These are phyloP conservation scores for Tagetes erecta DNA, from an alignment of 129 eudicot species.

Conservation along the genomic window DNA sequence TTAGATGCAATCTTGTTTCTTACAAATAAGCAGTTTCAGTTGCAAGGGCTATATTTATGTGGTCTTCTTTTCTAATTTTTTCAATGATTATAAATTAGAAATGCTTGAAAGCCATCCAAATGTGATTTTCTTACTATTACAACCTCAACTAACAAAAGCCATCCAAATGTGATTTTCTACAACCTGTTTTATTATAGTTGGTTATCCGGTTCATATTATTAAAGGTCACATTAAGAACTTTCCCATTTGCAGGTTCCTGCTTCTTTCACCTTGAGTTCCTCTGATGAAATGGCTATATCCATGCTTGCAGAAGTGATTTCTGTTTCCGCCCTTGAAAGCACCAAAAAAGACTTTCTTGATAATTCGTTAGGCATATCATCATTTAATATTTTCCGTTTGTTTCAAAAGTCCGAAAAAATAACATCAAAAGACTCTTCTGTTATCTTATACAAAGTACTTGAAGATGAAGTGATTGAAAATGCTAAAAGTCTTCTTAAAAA, in stretches of 20 bases:
- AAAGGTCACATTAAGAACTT: not conserved
- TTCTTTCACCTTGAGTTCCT: slow-evolving; percentile 64
- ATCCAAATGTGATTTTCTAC: not conserved
- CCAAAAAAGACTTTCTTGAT: slow-evolving; percentile 45
- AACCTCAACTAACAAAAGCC: not conserved
- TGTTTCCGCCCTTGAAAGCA: slow-evolving; percentile 61
- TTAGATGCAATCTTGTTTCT: slow-evolving; percentile 30
- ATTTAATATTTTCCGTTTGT: slow-evolving; percentile 40
- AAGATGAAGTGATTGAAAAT: slow-evolving; percentile 68
- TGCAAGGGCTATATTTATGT: not conserved
- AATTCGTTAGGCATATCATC: slow-evolving; percentile 43
- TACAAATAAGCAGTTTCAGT: slow-evolving; percentile 6
- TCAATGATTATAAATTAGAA: not conserved
- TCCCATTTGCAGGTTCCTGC: slow-evolving; percentile 66
- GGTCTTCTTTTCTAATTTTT: not conserved
- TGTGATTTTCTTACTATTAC: not conserved
- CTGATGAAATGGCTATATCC: slow-evolving; percentile 62
- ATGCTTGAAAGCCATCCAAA: no score
- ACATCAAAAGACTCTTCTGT: slow-evolving; percentile 67
- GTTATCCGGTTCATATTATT: not conserved
- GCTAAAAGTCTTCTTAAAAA: slow-evolving; percentile 57
- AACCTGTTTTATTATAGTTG: not conserved
- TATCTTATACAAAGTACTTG: slow-evolving; percentile 51
- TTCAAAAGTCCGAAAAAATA: slow-evolving; percentile 48
- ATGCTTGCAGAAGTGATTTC: slow-evolving; percentile 78